Evolutionary conservation across 2,329 filamentous ascomycete genomes (phyloP).

Genomic region (Furcasterigmium sp.): DNA sequence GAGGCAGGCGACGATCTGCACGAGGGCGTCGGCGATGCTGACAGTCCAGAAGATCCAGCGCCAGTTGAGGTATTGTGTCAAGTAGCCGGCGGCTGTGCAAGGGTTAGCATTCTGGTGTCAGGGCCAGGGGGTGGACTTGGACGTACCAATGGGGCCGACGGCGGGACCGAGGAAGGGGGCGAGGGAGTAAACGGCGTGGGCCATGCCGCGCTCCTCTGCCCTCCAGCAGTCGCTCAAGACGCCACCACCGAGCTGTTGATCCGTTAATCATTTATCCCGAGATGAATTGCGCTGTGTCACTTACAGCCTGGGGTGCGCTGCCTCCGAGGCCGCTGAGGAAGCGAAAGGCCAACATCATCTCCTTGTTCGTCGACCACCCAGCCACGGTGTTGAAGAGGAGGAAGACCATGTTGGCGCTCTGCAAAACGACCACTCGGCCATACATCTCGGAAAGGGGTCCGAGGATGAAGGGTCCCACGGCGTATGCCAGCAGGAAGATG

Average conservation of each 20-base stretch:
- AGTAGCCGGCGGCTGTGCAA: constrained; percentile 28
- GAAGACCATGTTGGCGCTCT: constrained; percentile 43
- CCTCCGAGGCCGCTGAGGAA: constrained; percentile 42
- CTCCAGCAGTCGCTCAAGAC: constrained; percentile 43
- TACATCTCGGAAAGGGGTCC: constrained; percentile 48
- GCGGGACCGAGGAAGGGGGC: constrained; percentile 38
- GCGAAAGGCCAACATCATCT: constrained; percentile 42
- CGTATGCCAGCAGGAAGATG: constrained; percentile 54
- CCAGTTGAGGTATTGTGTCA: constrained; percentile 32
- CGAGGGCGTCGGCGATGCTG: constrained; percentile 27
- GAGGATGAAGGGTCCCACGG: constrained; percentile 45
- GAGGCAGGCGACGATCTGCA: constrained; percentile 27
- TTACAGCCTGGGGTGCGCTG: constrained; percentile 38
- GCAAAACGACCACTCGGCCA: constrained; percentile 39
- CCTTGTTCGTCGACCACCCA: constrained; percentile 38
- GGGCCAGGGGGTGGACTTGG: too few relatives aligned
- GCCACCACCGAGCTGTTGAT: constrained; percentile 32
- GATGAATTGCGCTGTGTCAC: too few relatives aligned
- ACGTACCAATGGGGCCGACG: constrained; percentile 31
- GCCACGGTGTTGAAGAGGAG: constrained; percentile 49
- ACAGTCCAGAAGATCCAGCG: constrained; percentile 40
- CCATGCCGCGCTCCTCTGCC: constrained; percentile 30
- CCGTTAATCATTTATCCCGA: background rate
- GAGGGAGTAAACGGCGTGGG: constrained; percentile 26
- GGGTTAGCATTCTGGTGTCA: too few relatives aligned